Evolutionary conservation across 306 rosid genomes (phyloP).

Genomic region (Dalbergia cochinchinensis): DNA sequence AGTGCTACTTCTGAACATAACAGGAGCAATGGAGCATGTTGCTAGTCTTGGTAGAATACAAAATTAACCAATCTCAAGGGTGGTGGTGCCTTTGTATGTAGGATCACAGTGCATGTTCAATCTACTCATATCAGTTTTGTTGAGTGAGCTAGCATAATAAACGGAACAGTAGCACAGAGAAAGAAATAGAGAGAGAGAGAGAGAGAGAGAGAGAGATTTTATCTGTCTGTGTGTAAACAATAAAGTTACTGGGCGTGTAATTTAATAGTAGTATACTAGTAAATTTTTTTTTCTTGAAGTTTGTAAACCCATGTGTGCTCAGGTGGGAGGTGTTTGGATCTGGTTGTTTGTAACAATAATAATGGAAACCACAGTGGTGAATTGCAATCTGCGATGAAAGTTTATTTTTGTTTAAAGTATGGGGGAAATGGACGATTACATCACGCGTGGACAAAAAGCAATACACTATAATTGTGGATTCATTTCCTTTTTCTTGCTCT

Average conservation of each 20-base stretch:
- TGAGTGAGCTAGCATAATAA: background rate
- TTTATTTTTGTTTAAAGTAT: conserved; percentile 4
- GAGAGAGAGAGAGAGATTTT: conserved; percentile 42
- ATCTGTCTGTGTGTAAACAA: conserved; percentile 33
- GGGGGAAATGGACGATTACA: conserved; percentile 32
- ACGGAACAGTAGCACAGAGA: conserved; percentile 12
- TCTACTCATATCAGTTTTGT: conserved; percentile 14
- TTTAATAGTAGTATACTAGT: conserved; percentile 7
- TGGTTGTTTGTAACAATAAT: conserved; percentile 56
- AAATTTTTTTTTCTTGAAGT: conserved; percentile 26
- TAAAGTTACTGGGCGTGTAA: conserved; percentile 38
- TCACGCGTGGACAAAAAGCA: conserved; percentile 46
- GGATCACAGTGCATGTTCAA: background rate
- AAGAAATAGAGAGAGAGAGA: conserved; percentile 40
- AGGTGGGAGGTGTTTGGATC: conserved; percentile 57
- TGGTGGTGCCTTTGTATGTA: conserved; percentile 27
- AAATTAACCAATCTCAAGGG: background rate
- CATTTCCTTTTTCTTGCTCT: background rate
- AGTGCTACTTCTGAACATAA: background rate
- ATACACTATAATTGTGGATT: conserved; percentile 6
- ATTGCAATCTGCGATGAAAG: conserved; percentile 34
- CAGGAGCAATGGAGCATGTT: background rate
- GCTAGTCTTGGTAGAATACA: background rate
- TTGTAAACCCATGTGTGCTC: conserved; percentile 53
- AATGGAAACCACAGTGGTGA: conserved; percentile 41